A percentile compares a stretch with the other conserved stretches of the same genome.
These are phyloP conservation scores for Talaromyces proteolyticus DNA, from an alignment of 495 filamentous ascomycete species.

Conservation along the genomic window DNA sequence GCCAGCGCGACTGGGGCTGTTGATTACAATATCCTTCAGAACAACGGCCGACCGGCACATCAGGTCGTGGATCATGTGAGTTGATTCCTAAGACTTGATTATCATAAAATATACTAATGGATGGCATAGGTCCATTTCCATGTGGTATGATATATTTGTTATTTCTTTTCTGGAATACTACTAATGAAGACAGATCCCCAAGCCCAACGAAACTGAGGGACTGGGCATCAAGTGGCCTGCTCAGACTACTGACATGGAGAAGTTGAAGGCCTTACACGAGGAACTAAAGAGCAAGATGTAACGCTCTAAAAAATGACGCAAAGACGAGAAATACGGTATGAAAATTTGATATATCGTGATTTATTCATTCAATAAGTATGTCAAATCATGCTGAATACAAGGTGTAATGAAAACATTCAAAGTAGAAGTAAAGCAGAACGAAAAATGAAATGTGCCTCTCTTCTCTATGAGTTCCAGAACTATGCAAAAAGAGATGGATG, in stretches of 20 bases:
- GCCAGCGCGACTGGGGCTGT: slow-evolving; percentile 66
- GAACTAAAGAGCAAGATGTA: slow-evolving; percentile 89
- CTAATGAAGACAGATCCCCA: slow-evolving; percentile 65
- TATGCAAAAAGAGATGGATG: too few relatives aligned
- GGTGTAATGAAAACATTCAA: too few relatives aligned
- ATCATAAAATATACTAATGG: too few relatives aligned
- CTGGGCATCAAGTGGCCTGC: slow-evolving; percentile 76
- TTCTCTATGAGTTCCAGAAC: too few relatives aligned
- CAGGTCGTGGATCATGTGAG: slow-evolving; percentile 89
- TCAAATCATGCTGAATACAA: too few relatives aligned
- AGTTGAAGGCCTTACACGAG: slow-evolving; percentile 71
- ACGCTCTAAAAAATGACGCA: slow-evolving; percentile 12
- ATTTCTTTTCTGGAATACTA: background rate
- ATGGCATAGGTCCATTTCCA: slow-evolving; percentile 92
- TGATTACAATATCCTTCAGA: slow-evolving; percentile 94
- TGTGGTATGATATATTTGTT: slow-evolving; percentile 53
- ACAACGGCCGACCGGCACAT: slow-evolving; percentile 92
- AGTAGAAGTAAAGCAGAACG: too few relatives aligned
- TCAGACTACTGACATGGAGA: slow-evolving; percentile 72
- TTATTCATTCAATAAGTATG: too few relatives aligned
- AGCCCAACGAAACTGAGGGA: slow-evolving; percentile 82
- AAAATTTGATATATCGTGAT: too few relatives aligned
- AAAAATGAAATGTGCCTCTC: too few relatives aligned
- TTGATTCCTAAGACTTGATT: too few relatives aligned
- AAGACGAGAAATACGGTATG: background rate